These are phyloP conservation scores for Aspergillus felis DNA, from an alignment of 2,329 filamentous ascomycete species.

Conservation along the genomic window DNA sequence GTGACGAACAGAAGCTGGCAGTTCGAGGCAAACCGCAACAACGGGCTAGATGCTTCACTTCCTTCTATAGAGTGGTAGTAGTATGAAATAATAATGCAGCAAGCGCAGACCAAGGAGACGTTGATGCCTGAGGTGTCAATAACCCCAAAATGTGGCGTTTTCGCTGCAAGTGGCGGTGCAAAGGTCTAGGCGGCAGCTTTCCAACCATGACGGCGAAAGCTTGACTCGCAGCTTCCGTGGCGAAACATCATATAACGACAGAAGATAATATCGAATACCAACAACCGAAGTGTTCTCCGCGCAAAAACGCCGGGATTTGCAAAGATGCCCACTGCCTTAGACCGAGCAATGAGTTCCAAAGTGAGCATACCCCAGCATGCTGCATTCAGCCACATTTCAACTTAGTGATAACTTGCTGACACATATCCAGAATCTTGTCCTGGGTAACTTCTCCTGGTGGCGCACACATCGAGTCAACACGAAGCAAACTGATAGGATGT, in stretches of 20 bases:
- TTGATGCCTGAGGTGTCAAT: background rate
- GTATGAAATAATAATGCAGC: too few relatives aligned
- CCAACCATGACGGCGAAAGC: background rate
- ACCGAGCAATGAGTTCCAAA: slow-evolving; percentile 66
- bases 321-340: slow-evolving; percentile 66
- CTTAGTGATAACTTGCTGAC: slow-evolving; percentile 4
- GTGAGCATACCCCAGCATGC: slow-evolving; percentile 36
- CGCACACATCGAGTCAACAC: background rate
- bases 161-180: slow-evolving; percentile 7
- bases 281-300: slow-evolving; percentile 4
- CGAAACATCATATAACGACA: background rate
- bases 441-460: slow-evolving; percentile 51
- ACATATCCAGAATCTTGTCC: slow-evolving; percentile 58
- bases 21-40: background rate
- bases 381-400: background rate
- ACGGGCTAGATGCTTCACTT: background rate
- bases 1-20: background rate
- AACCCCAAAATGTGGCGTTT: slow-evolving; percentile 7
- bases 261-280: slow-evolving; percentile 10
- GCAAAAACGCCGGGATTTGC: background rate
- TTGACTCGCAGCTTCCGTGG: background rate
- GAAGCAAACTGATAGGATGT: slow-evolving; percentile 25
- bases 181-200: slow-evolving; percentile 5
- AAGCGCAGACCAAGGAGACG: background rate
- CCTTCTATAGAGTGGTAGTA: too few relatives aligned